Conservation (phyloP, 2,329 filamentous ascomycete genomes). For the Claviceps spartinae region DNA sequence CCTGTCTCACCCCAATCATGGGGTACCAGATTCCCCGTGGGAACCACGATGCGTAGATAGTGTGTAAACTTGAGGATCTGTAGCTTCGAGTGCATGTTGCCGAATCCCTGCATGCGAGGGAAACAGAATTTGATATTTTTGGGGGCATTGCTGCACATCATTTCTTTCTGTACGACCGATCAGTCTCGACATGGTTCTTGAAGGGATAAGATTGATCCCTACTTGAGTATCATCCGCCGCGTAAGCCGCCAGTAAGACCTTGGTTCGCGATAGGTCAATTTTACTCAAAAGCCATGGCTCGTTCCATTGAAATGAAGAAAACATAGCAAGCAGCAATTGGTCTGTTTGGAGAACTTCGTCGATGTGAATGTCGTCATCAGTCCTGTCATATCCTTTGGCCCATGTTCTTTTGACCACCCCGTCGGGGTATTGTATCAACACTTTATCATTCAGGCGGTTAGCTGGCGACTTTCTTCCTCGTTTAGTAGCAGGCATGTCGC, state of each 20-base stretch:
- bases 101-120: conserved; percentile 61
- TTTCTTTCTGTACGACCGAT: conserved; percentile 23
- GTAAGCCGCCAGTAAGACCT: conserved; percentile 46
- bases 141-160: conserved; percentile 36
- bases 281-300: conserved; percentile 66
- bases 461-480: conserved; percentile 9
- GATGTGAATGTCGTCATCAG: conserved; percentile 64
- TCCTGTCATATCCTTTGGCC: conserved; percentile 47
- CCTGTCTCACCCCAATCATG: conserved; percentile 86
- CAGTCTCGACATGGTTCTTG: not conserved
- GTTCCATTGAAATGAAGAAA: conserved; percentile 84
- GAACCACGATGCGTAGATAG: conserved; percentile 68
- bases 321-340: conserved; percentile 58
- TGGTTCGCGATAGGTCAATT: conserved; percentile 45
- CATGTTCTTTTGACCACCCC: conserved; percentile 76
- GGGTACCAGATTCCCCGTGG: conserved; percentile 71
- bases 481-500: conserved; percentile 16
- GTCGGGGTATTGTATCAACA: conserved; percentile 28
- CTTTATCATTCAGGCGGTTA: conserved; percentile 4
- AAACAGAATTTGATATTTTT: conserved; percentile 59
- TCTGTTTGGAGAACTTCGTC: conserved; percentile 71
- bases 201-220: conserved; percentile 10
- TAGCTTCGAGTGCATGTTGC: conserved; percentile 87
- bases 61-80: conserved; percentile 70
- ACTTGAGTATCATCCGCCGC: conserved; percentile 40